Base-by-base conservation (phyloP, 352 stramenopile species). In the Globisporangium spiculum region DNA sequence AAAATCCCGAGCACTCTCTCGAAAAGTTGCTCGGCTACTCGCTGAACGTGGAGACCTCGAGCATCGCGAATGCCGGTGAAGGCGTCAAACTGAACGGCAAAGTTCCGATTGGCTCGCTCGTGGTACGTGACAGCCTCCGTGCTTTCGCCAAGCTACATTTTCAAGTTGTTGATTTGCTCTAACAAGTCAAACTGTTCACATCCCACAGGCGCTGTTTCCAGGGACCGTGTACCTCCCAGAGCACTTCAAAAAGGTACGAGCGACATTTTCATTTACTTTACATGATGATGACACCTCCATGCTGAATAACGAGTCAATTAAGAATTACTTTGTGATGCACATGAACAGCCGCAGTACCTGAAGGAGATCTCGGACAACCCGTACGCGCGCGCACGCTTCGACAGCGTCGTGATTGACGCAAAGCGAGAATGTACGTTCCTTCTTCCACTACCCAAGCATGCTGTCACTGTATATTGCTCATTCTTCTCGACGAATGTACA, bases 351-450 rank as follows among this genome's bases (percentile, higher is more conserved):
- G 46, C 74, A 94, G 56, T 77, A 89, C 38, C 53, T 96, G 38
- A 72, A 77, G 41, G 79, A 92, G 26, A 72, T 96, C 36, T 85
- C 86, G 7, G 83, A 92, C 70, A 96, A 96, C 62, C 66, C 77
- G 20, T 96, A 81, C 62, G 86, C 88, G 26, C 79, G 88, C 38
- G 86, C 86, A 22, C 85, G 88, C 8, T 96, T 96, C 60, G 88
- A 96, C 75, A 92, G 88, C 74, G 83, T 92, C 20, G 90, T 96
- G 59, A 94, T 96, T 66, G 82, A 96, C 50, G 88, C 82, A 54
- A 93, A 92, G 64, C 83, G 89, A 66, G 82, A 89, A 60, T 76
- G 88, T 96, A 68, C 48, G 80, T 67, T 0, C 8, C 7, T 41
- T 48, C 61, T 6, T 44, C 20, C 14, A 61, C 14, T n/a, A 32